Evolutionary conservation across 306 rosid species (phyloP), one percentile per base, ranked within the genome.

Genomic region (Inga leiocalycina): DNA sequence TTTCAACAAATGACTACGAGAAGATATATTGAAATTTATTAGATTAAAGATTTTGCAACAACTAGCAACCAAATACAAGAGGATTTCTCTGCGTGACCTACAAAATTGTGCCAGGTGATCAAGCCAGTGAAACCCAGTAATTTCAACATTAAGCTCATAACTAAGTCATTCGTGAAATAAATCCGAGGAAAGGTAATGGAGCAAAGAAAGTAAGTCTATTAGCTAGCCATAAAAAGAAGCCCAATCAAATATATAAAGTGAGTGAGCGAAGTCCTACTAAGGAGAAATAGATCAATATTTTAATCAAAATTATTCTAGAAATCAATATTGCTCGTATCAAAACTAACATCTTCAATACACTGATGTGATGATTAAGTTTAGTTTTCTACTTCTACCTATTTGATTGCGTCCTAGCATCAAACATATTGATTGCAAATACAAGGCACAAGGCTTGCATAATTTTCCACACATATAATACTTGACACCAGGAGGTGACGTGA

Each of bases 81-180:
- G 37, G 44, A 16, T n/a, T 52, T 52, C 59, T 52, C 59, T 52
- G 49, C 19, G 35, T 74, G n/a, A 70, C 15, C 9, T 48, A 41
- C 51, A 70, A 41, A 37, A 68, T 68, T 27, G 0, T 61, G 32
- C 67, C 67, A 61, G 34, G 67, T 10, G 45, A 87, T 34, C 74
- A 74, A 81, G 41, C 68, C 65, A 19, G 66, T 62, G 52, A 5
- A 51, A 62, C 57, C 78, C 46, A 77, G 77, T 11, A 39, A 76
- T 66, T 54, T 20, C 62, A 69, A 77, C 56, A 80, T 65, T 24
- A 82, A 69, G 49, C 48, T 15, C 83, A 67, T 56, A 78, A 73
- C 4, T 8, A 73, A 43, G 75, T 48, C 13, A 48, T 59, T 32
- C 39, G 70, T 2, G 37, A 78, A 24, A 69, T 22, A 79, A 44